These are phyloP conservation scores for Colletotrichum salicis DNA, from an alignment of 2,329 filamentous ascomycete species.

Conservation along the genomic window DNA sequence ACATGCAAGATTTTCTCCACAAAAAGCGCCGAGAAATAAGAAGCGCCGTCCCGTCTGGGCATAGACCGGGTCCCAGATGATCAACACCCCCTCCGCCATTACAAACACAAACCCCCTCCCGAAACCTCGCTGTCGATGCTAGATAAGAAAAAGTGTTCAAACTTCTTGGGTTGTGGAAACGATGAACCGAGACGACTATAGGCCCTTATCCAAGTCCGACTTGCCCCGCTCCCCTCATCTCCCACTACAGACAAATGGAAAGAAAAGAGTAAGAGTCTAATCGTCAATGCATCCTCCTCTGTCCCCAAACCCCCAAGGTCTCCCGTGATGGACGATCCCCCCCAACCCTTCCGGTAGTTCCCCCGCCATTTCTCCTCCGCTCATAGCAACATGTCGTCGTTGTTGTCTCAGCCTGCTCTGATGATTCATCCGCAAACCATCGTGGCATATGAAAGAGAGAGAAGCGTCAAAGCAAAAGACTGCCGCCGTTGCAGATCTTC, in stretches of 20 bases:
- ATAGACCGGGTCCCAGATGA: neutral
- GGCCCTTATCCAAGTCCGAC: neutral
- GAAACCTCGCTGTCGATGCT: constrained; percentile 25
- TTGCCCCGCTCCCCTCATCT: constrained; percentile 1
- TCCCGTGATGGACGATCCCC: neutral
- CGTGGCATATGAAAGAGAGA: neutral
- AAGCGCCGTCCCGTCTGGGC: neutral
- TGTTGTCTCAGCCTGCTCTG: constrained; percentile 14
- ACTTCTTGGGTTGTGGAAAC: constrained; percentile 2
- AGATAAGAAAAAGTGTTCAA: neutral
- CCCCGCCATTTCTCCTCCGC: constrained; percentile 8
- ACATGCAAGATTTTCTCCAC: neutral
- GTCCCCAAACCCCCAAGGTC: neutral
- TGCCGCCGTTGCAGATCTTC: neutral
- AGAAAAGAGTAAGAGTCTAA: neutral
- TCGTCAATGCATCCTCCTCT: neutral
- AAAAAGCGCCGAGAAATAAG: neutral
- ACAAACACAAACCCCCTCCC: neutral
- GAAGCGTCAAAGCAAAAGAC: neutral
- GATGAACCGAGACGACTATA: neutral
- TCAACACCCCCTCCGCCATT: constrained; percentile 13
- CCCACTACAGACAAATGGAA: constrained; percentile 21
- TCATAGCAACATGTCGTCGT: constrained; percentile 20
- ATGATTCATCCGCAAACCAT: neutral
- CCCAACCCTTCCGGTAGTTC: neutral